Conservation (phyloP, 2,329 filamentous ascomycete species). For the Diaporthe citrichinensis region DNA sequence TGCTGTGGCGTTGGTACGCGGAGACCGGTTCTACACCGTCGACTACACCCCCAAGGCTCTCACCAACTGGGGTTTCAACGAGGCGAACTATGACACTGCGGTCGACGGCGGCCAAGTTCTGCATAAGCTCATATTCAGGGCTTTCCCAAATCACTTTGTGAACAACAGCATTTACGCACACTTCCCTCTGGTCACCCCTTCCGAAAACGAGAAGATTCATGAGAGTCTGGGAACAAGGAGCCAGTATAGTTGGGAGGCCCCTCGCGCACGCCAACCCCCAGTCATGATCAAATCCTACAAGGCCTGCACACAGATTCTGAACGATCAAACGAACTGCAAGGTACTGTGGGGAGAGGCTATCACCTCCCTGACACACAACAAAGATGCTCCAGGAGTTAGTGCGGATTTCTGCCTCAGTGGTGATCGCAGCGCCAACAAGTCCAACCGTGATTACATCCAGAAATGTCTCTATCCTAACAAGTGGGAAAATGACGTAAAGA, state of each 20-base stretch:
- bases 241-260: conserved; percentile 71
- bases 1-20: conserved; percentile 70
- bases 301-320: conserved; percentile 63
- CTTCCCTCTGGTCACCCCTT: conserved; percentile 59
- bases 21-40: conserved; percentile 71
- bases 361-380: conserved; percentile 56
- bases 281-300: conserved; percentile 68
- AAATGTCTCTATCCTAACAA: not conserved
- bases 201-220: conserved; percentile 72
- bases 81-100: conserved; percentile 54
- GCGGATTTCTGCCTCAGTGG: conserved; percentile 21
- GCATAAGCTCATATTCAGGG: conserved; percentile 62
- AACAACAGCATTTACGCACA: conserved; percentile 73
- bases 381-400: conserved; percentile 30
- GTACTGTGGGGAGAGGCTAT: conserved; percentile 71
- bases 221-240: conserved; percentile 67
- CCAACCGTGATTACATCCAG: not conserved
- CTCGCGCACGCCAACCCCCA: conserved; percentile 58
- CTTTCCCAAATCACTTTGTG: conserved; percentile 60
- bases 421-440: not conserved
- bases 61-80: conserved; percentile 61
- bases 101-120: conserved; percentile 59
- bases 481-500: conserved; percentile 1
- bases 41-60: conserved; percentile 59
- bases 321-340: conserved; percentile 68